Evolutionary conservation across 129 eudicot species (phyloP), one percentile per base, ranked within the genome.

Genomic region (Chrysanthemum lavandulifolium): DNA sequence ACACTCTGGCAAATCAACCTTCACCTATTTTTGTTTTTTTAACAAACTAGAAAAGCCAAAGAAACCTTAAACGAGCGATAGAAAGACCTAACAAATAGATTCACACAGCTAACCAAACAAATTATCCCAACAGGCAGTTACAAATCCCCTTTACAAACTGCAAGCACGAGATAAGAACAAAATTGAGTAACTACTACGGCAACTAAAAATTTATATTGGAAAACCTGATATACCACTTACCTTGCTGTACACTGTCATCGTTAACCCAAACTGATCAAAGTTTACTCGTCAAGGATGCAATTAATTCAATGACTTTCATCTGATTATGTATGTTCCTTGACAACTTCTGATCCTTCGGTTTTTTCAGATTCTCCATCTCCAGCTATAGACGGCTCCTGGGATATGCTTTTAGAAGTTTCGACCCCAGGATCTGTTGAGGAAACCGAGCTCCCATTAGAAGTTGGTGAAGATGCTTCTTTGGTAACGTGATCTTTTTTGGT

Each of bases 161-260:
- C 61, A 56, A 56, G 27, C 61, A 56, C 27, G 61, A 54, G 59
- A 55, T 11, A 56, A 53, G 1, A 54, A 16, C 61, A 56, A 16
- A 56, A 56, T 56, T 56, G 61, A 56, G 61, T 11, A 56, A 16
- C 15, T 56, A 23, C 61, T 56, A 56, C 3, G 61, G 61, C 61
- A n/a, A 56, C 61, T 56, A 7, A 56, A 23, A 56, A 16, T 3
- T 23, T 16, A 56, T 56, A 56, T 16, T 11, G 4, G 18, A 15
- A 23, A n/a, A 56, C 61, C 1, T 16, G 61, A 56, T 55, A 56
- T 56, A 16, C 27, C 61, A 16, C 21, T 56, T 56, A 56, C 61
- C 61, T 56, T 23, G 11, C 27, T 56, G 61, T 56, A 16, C 61
- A 56, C 61, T 2, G 27, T 19, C 21, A 56, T 56, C 27, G 23